Evolutionary conservation across 78 protist genomes (phyloP).

Genomic region (Emiliania huxleyi): DNA sequence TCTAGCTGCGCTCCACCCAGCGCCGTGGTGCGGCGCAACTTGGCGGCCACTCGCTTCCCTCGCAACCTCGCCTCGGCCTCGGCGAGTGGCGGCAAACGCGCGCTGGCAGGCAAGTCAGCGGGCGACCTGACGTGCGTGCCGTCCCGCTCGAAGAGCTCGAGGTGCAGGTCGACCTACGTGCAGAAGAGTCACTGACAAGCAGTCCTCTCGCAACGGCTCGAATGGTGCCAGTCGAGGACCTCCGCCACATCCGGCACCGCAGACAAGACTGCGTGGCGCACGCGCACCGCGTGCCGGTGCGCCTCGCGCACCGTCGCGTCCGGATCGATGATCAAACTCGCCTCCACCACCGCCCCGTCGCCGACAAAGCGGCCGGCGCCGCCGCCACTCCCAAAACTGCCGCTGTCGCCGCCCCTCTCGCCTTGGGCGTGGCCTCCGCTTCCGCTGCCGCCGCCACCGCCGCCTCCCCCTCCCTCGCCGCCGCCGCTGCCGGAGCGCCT

Average conservation of each 20-base stretch:
- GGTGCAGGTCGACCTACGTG: conserved; percentile 17
- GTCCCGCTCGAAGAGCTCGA: background rate
- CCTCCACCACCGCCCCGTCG: background rate
- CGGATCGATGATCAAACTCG: background rate
- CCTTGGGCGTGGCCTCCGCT: too few species aligned
- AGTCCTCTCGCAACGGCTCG: too few species aligned
- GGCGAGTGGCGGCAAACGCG: background rate
- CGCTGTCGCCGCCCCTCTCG: too few species aligned
- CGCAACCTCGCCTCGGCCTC: background rate
- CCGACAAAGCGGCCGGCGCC: background rate
- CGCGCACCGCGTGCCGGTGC: background rate
- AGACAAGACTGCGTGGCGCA: background rate
- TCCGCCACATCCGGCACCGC: background rate
- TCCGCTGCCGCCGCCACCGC: too few species aligned
- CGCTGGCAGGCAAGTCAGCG: background rate
- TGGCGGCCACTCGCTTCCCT: background rate
- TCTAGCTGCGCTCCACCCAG: background rate
- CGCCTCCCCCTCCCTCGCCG: too few species aligned
- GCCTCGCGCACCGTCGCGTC: background rate
- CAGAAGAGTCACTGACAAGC: too few species aligned
- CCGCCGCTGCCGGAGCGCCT: too few species aligned
- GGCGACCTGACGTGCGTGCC: background rate
- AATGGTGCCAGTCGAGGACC: too few species aligned
- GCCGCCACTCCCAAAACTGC: too few species aligned
- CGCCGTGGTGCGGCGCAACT: background rate